Percentiles rank a stretch among this genome's conserved stretches.
Conservation (phyloP, 768 basidiomycete species). For the Suillus spraguei region DNA sequence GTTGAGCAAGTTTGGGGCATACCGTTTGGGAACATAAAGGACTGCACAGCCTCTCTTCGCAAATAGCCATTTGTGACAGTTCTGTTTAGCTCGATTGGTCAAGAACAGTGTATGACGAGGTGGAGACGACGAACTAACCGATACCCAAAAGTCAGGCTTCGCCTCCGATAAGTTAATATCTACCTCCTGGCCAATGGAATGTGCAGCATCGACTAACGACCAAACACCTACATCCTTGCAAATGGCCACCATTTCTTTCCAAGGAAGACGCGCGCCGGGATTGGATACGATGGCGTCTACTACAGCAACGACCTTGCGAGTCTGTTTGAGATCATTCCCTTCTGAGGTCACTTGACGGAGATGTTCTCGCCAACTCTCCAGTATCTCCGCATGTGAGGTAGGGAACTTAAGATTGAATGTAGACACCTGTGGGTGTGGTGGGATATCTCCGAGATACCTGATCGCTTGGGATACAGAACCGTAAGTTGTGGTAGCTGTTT, state of each 20-base stretch:
- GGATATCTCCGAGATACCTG: constrained; percentile 56
- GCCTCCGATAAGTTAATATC: constrained; percentile 56
- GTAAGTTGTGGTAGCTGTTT: constrained; percentile 59
- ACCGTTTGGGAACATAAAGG: constrained; percentile 74
- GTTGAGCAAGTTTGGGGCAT: neutral
- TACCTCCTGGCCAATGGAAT: constrained; percentile 73
- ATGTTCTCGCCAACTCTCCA: constrained; percentile 47
- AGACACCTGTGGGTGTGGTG: constrained; percentile 53
- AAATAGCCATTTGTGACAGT: constrained; percentile 87
- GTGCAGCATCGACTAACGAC: constrained; percentile 80
- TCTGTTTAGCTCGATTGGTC: constrained; percentile 40
- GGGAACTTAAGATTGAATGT: constrained; percentile 58
- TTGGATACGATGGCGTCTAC: constrained; percentile 68
- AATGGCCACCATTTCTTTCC: constrained; percentile 67
- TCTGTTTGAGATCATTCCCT: constrained; percentile 27
- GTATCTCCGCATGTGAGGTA: constrained; percentile 54
- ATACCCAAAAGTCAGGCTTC: constrained; percentile 78
- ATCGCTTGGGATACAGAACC: constrained; percentile 52
- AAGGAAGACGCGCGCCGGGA: constrained; percentile 68
- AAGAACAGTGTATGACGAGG: neutral
- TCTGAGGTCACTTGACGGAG: constrained; percentile 33
- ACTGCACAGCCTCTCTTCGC: constrained; percentile 68
- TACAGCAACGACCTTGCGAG: constrained; percentile 59
- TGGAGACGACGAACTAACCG: constrained; percentile 45
- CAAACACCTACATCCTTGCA: constrained; percentile 63